A percentile compares a stretch with the other conserved stretches of the same genome.
Evolutionary conservation across 257 asterid species (phyloP).

Genomic region (Forsythia viridissima): DNA sequence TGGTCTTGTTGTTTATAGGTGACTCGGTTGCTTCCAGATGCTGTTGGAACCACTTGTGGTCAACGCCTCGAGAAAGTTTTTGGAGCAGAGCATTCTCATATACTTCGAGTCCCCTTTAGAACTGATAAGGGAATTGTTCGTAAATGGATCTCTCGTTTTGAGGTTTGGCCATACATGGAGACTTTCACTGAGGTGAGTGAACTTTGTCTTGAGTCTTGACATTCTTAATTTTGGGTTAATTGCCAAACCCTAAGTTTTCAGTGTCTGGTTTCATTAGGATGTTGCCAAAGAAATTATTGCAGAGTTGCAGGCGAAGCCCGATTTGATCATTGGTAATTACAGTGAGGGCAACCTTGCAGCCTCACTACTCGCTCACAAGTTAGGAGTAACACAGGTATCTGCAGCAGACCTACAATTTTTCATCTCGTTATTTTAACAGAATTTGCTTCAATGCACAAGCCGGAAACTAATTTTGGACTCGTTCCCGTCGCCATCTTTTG

Average conservation of each 20-base stretch:
- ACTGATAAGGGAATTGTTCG: slow-evolving; percentile 37
- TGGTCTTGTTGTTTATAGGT: slow-evolving; percentile 17
- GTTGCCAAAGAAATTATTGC: slow-evolving; percentile 32
- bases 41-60: slow-evolving; percentile 40
- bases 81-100: slow-evolving; percentile 35
- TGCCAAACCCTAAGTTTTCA: background rate
- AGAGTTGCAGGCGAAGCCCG: slow-evolving; percentile 30
- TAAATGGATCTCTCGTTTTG: slow-evolving; percentile 44
- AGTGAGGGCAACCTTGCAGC: slow-evolving; percentile 45
- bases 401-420: background rate
- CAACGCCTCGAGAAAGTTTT: slow-evolving; percentile 39
- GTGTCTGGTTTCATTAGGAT: slow-evolving; percentile 21
- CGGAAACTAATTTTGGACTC: background rate
- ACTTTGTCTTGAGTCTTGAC: background rate
- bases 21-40: slow-evolving; percentile 43
- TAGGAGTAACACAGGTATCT: slow-evolving; percentile 37
- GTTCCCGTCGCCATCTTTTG: background rate
- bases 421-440: background rate
- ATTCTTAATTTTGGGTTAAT: background rate
- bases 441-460: background rate
- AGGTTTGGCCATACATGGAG: slow-evolving; percentile 48
- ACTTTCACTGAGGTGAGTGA: slow-evolving; percentile 36
- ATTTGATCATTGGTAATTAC: slow-evolving; percentile 38
- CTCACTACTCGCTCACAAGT: slow-evolving; percentile 34
- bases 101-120: slow-evolving; percentile 41